These are phyloP conservation scores for Phyllosticta paracitricarpa DNA, from an alignment of 2,329 filamentous ascomycete species.

Conservation along the genomic window DNA sequence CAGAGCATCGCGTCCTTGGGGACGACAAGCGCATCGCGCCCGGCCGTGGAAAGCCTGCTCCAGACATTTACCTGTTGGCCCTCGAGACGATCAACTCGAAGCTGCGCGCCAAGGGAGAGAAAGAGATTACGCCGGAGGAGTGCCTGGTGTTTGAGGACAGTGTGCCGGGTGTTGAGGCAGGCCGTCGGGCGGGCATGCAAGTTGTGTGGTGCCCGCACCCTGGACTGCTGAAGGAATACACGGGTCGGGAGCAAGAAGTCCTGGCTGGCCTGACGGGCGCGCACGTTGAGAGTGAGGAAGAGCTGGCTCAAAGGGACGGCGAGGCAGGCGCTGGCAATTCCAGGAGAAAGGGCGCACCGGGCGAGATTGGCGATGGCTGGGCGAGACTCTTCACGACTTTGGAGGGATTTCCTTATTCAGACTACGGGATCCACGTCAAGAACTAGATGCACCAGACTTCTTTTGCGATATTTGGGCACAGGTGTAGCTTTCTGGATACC, in stretches of 20 bases:
- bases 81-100: conserved; percentile 74
- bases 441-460: neutral
- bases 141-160: conserved; percentile 96
- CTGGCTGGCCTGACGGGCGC: conserved; percentile 72
- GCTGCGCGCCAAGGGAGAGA: conserved; percentile 45
- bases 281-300: conserved; percentile 45
- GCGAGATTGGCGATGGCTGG: conserved; percentile 52
- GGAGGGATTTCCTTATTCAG: conserved; percentile 50
- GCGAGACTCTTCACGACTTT: conserved; percentile 43
- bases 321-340: conserved; percentile 28
- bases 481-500: neutral
- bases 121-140: conserved; percentile 65
- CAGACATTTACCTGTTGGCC: conserved; percentile 88
- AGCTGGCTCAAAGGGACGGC: conserved; percentile 22
- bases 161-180: conserved; percentile 85
- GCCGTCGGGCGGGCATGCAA: conserved; percentile 84
- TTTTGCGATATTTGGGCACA: neutral
- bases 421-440: conserved; percentile 42
- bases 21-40: conserved; percentile 69
- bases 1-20: conserved; percentile 66
- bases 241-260: conserved; percentile 67
- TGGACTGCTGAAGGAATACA: conserved; percentile 64
- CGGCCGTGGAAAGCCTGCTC: conserved; percentile 85
- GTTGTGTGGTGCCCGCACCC: conserved; percentile 87
- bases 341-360: conserved; percentile 37